Conservation (phyloP, 495 filamentous ascomycete species). For the Aspergillus indologenus region DNA sequence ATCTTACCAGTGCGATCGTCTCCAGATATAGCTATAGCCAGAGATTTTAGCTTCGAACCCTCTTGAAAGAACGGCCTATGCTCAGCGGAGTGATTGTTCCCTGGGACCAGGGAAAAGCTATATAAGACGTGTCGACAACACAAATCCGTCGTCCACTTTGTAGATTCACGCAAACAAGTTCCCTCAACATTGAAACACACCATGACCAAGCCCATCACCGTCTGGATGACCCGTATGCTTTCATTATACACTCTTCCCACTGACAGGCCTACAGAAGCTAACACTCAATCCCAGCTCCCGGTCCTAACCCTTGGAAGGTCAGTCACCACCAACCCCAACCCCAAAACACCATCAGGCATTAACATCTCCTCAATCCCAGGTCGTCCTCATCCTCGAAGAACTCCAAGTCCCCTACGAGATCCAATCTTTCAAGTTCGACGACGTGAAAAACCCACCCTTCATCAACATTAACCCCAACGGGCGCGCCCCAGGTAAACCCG, state of each 20-base stretch:
- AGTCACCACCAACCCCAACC: background rate
- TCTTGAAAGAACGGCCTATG: too few species aligned
- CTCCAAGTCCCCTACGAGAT: background rate
- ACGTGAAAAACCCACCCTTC: conserved; percentile 10
- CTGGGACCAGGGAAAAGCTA: too few species aligned
- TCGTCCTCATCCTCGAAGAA: conserved; percentile 7
- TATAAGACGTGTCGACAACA: too few species aligned
- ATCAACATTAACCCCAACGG: conserved; percentile 13
- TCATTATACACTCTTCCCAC: background rate
- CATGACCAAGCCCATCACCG: conserved; percentile 1
- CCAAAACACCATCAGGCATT: background rate
- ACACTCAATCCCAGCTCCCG: background rate
- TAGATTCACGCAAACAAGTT: too few species aligned
- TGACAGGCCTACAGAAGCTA: background rate
- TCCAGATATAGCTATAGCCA: too few species aligned
- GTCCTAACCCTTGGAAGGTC: background rate
- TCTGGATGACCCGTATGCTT: background rate
- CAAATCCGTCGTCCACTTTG: too few species aligned
- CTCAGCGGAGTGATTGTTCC: too few species aligned
- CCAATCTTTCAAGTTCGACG: conserved; percentile 8
- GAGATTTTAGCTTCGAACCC: too few species aligned
- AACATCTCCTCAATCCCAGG: too few species aligned
- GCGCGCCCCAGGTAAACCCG: conserved; percentile 4
- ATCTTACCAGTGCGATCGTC: too few species aligned
- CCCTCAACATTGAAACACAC: background rate